phyloP scores from a whole-genome alignment of 169 alveolate species.

The Plasmodium gonderi region DNA sequence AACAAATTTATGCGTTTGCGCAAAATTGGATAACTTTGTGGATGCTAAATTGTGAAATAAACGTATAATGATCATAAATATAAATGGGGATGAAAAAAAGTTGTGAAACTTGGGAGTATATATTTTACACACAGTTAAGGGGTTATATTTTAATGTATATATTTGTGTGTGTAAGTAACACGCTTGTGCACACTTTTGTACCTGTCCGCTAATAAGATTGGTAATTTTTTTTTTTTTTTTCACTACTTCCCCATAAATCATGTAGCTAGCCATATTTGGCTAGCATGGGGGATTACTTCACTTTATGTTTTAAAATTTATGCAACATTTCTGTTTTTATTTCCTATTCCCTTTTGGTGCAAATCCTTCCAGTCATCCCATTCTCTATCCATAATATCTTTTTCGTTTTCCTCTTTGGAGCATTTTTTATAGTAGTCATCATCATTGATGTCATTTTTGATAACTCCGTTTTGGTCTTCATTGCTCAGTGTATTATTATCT shows the following conservation, averaged over 20 bases:
- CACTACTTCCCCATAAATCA: background rate
- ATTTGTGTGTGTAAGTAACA: too few relatives aligned
- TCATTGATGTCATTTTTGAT: background rate
- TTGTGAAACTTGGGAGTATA: too few relatives aligned
- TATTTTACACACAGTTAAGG: too few relatives aligned
- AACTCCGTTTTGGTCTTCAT: background rate
- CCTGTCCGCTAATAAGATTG: too few relatives aligned
- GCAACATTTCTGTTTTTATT: constrained; percentile 47
- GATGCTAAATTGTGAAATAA: background rate
- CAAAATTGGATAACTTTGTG: background rate
- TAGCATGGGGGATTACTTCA: background rate
- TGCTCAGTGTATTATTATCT: background rate
- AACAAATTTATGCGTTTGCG: too few relatives aligned
- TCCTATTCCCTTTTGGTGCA: constrained; percentile 66
- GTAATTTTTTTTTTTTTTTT: background rate
- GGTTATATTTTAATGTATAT: too few relatives aligned
- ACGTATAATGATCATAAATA: too few relatives aligned
- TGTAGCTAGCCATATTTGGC: background rate
- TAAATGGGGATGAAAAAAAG: too few relatives aligned
- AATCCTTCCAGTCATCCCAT: constrained; percentile 68
- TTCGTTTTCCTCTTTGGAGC: constrained; percentile 22
- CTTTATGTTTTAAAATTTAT: background rate
- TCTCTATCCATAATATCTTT: constrained; percentile 26
- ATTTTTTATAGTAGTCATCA: constrained; percentile 27
- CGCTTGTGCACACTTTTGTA: too few relatives aligned